phyloP scores from a whole-genome alignment of 2,329 filamentous ascomycete genomes.

The Pyricularia sp. region DNA sequence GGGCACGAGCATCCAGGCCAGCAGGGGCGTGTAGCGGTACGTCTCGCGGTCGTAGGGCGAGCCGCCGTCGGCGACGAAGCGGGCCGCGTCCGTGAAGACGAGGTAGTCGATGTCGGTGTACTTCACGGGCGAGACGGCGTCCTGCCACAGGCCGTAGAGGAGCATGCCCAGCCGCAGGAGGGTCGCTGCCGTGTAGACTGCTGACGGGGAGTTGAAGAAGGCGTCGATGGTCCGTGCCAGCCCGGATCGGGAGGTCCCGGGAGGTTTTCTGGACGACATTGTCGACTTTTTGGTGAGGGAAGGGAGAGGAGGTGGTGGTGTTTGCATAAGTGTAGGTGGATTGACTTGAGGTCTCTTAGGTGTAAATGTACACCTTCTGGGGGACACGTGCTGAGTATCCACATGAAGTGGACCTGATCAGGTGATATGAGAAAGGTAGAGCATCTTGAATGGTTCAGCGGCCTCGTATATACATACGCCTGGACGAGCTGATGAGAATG shows the following conservation, averaged over 20 bases:
- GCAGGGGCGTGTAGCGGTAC: slow-evolving; percentile 88
- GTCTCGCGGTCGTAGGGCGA: slow-evolving; percentile 85
- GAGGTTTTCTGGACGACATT: not conserved
- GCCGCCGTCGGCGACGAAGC: slow-evolving; percentile 50
- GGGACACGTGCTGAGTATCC: not conserved
- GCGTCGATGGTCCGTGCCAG: slow-evolving; percentile 10
- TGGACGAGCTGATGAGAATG: not conserved
- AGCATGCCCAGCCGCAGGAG: slow-evolving; percentile 61
- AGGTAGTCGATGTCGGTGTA: slow-evolving; percentile 99
- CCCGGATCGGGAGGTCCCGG: not conserved
- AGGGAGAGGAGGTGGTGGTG: no score
- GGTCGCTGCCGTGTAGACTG: slow-evolving; percentile 44
- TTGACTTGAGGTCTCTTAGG: not conserved
- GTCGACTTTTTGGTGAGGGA: not conserved
- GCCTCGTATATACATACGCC: not conserved
- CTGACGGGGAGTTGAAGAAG: slow-evolving; percentile 25
- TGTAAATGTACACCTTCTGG: not conserved
- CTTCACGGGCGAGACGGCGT: slow-evolving; percentile 81
- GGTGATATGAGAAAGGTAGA: not conserved
- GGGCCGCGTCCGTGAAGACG: slow-evolving; percentile 91
- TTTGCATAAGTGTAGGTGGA: not conserved
- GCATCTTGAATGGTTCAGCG: not conserved
- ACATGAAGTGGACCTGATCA: not conserved
- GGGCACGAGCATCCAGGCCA: slow-evolving; percentile 82
- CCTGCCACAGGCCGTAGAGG: slow-evolving; percentile 84